These are phyloP conservation scores for Solanum okadae DNA, from an alignment of 257 asterid genomes.

Conservation along the genomic window DNA sequence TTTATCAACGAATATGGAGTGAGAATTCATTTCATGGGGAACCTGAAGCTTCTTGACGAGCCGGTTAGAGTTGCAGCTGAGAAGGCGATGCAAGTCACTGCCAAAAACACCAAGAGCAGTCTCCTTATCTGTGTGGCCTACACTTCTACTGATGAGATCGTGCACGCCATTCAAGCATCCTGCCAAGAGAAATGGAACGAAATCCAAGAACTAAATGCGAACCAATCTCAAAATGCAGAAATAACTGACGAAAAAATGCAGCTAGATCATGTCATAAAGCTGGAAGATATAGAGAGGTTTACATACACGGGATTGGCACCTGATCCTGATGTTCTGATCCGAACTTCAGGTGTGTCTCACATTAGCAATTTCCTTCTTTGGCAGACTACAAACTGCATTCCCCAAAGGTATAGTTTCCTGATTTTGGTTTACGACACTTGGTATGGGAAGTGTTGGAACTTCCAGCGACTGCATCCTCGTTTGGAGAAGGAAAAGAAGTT, in stretches of 20 bases:
- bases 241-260: not conserved
- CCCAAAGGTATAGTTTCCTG: conserved; percentile 67
- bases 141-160: conserved; percentile 64
- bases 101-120: conserved; percentile 19
- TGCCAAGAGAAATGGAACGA: conserved; percentile 25
- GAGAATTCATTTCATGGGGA: conserved; percentile 54
- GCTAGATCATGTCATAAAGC: conserved; percentile 9
- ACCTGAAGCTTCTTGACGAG: conserved; percentile 45
- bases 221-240: conserved; percentile 1
- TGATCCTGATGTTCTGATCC: conserved; percentile 56
- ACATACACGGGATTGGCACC: conserved; percentile 66
- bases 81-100: conserved; percentile 56
- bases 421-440: conserved; percentile 56
- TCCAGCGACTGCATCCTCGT: conserved; percentile 35
- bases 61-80: conserved; percentile 50
- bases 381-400: conserved; percentile 66
- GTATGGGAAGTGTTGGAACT: conserved; percentile 61
- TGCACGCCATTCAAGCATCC: conserved; percentile 38
- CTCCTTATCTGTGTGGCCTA: conserved; percentile 64
- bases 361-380: conserved; percentile 65
- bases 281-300: conserved; percentile 48
- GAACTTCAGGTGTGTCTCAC: conserved; percentile 46
- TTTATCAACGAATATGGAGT: conserved; percentile 46
- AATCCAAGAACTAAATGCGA: conserved; percentile 4
- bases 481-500: conserved; percentile 38